These are phyloP conservation scores for Linnemannia hyalina DNA, from an alignment of 192 early-diverging fungal genomes.

Conservation along the genomic window DNA sequence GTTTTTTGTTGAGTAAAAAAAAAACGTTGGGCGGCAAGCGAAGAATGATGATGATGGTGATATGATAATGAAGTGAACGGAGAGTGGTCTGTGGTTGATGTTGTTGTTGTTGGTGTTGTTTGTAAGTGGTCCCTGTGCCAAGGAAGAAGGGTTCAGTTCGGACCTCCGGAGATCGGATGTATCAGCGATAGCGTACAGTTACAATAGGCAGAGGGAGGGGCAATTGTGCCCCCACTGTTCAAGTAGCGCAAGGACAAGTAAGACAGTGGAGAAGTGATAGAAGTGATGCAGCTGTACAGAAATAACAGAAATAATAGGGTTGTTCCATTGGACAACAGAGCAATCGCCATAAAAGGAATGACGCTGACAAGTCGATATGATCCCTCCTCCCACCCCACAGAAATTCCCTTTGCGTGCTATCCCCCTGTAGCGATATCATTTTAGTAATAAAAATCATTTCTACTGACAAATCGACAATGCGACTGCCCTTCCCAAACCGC, in stretches of 20 bases:
- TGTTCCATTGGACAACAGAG: not conserved
- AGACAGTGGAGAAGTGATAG: not conserved
- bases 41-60: too few relatives aligned
- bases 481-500: not conserved
- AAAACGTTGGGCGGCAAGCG: not conserved
- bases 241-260: not conserved
- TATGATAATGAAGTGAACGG: too few relatives aligned
- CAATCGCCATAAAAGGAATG: not conserved
- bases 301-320: too few relatives aligned
- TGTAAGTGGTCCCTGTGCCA: not conserved
- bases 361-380: not conserved
- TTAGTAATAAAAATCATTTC: conserved; percentile 1
- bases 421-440: not conserved
- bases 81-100: too few relatives aligned
- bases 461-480: not conserved
- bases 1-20: not conserved
- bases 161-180: not conserved
- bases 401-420: not conserved
- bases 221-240: not conserved
- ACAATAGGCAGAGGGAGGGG: too few relatives aligned
- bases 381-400: not conserved
- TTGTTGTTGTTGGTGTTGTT: too few relatives aligned
- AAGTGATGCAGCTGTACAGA: not conserved
- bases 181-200: not conserved
- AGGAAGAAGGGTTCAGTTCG: not conserved